Evolutionary conservation across 371 early-diverging fungal genomes (phyloP), one percentile per base, ranked within the genome.

Genomic region (Mucor lusitanicus): DNA sequence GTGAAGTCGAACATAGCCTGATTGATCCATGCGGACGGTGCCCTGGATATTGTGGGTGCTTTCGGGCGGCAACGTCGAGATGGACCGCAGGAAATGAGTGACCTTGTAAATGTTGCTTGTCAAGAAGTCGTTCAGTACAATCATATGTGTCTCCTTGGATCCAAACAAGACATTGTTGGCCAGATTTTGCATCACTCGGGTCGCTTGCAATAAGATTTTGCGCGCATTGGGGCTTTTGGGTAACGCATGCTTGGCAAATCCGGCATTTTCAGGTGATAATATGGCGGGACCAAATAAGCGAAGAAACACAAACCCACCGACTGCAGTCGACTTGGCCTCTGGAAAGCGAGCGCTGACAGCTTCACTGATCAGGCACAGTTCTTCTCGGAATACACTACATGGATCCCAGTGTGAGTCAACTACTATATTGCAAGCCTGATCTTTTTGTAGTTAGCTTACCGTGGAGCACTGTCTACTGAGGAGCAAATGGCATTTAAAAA

Each of bases 141-240:
- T 88, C 97, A 97, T 95, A 69, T 89, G 95, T 4, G 90, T 84
- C 80, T 97, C 97, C 78, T 96, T 97, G 65, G 87, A 82, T 37
- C 96, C 97, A 80, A 98, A 98, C 40, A 93, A 77, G 8, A 97
- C 94, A 74, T 94, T 92, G 79, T 95, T 97, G 21, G 97, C 94
- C 71, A 98, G 71, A 67, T 96, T 97, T 69, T 97, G 97, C 70
- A 97, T 95, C 6, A 96, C 92, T 75, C 97, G 97, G 12, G 96
- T 94, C 48, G 94, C 92, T 56, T 97, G 83, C 19, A 97, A 80
- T 30, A 96, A 75, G 17, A 95, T 91, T 59, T 97, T 92, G 32
- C 93, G 87, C 3, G 77, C 76, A 35, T 85, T 83, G 28, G 68
- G 70, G 33, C 68, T 75, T 55, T 70, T 68, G 4, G 84, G 80